phyloP scores from a whole-genome alignment of 352 stramenopile species.

The Phytophthora pisi region DNA sequence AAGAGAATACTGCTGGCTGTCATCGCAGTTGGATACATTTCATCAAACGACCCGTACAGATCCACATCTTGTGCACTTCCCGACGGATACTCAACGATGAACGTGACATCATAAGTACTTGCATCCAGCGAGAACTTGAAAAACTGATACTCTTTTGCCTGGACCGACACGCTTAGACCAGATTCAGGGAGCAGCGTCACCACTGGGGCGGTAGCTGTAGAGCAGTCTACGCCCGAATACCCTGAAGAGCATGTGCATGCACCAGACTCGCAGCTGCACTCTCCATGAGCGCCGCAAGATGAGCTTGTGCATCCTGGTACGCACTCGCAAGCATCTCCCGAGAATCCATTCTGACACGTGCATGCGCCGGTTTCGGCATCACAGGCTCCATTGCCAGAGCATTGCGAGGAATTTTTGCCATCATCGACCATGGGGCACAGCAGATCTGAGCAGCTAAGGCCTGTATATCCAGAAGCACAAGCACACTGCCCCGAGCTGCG shows the following conservation, averaged over 20 bases:
- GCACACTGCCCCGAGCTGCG: slow-evolving; percentile 47
- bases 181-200: slow-evolving; percentile 41
- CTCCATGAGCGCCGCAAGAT: slow-evolving; percentile 47
- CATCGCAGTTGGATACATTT: slow-evolving; percentile 55
- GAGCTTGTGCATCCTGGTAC: slow-evolving; percentile 61
- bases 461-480: slow-evolving; percentile 59
- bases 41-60: slow-evolving; percentile 78
- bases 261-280: slow-evolving; percentile 69
- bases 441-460: slow-evolving; percentile 60
- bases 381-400: slow-evolving; percentile 71
- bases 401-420: slow-evolving; percentile 58
- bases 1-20: slow-evolving; percentile 55
- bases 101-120: slow-evolving; percentile 75
- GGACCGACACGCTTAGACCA: slow-evolving; percentile 33
- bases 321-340: slow-evolving; percentile 70
- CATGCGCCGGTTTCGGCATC: slow-evolving; percentile 54
- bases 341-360: slow-evolving; percentile 57
- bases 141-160: slow-evolving; percentile 69
- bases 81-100: slow-evolving; percentile 48
- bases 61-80: slow-evolving; percentile 50
- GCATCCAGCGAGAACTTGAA: slow-evolving; percentile 67
- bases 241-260: slow-evolving; percentile 57
- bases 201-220: slow-evolving; percentile 12
- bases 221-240: slow-evolving; percentile 53
- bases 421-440: slow-evolving; percentile 45